Conservation (phyloP, 352 stramenopile genomes). For the Phytophthora rubi region DNA sequence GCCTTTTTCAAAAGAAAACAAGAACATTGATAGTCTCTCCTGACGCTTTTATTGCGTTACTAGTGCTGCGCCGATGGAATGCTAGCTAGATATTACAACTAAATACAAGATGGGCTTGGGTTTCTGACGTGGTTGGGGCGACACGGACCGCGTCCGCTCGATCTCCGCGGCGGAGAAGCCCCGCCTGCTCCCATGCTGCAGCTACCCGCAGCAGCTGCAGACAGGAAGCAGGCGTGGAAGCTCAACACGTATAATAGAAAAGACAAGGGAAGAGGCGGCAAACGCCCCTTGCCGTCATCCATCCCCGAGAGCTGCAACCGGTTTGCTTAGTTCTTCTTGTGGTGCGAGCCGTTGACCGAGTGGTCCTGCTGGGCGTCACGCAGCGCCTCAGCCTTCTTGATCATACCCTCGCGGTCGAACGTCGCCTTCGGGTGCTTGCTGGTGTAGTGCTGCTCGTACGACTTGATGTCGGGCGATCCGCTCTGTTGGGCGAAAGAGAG, state of each 20-base stretch:
- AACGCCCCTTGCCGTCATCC: constrained; percentile 1
- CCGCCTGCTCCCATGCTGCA: not conserved
- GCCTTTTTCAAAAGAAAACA: too few species aligned
- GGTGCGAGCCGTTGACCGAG: constrained; percentile 51
- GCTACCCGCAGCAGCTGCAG: not conserved
- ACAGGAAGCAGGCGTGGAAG: constrained; percentile 6
- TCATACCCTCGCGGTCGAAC: constrained; percentile 60
- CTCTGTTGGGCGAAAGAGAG: constrained; percentile 34
- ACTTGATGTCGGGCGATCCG: constrained; percentile 69
- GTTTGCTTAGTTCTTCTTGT: constrained; percentile 50
- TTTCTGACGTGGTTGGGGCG: constrained; percentile 17
- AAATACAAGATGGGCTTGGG: constrained; percentile 40
- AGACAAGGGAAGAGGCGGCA: not conserved
- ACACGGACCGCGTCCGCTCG: constrained; percentile 16
- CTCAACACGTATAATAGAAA: constrained; percentile 28
- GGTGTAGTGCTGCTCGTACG: constrained; percentile 59
- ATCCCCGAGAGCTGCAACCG: constrained; percentile 18
- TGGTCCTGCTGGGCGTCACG: constrained; percentile 44
- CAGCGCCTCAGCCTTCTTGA: constrained; percentile 57
- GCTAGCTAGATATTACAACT: constrained; percentile 47
- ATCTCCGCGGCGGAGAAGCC: constrained; percentile 13
- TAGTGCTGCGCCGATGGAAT: constrained; percentile 2
- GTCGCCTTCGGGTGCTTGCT: constrained; percentile 65
- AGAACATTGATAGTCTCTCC: not conserved
- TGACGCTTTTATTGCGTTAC: not conserved